phyloP scores from a whole-genome alignment of 768 basidiomycete species.

The Pleurotus djamor region DNA sequence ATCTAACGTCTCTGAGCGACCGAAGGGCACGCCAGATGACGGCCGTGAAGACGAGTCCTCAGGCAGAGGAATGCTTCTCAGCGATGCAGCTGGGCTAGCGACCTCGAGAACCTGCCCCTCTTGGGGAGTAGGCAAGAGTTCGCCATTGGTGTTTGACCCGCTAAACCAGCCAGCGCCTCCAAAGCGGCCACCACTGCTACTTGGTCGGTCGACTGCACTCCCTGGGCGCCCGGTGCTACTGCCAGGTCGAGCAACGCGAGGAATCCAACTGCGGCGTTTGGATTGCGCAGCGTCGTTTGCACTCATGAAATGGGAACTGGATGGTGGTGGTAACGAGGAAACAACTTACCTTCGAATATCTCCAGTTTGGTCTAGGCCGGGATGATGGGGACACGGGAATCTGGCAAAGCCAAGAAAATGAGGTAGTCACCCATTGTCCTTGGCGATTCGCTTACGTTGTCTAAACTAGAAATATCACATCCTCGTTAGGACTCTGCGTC shows the following conservation, averaged over 20 bases:
- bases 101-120: slow-evolving; percentile 24
- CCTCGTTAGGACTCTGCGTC: not conserved
- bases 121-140: slow-evolving; percentile 19
- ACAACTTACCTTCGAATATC: slow-evolving; percentile 4
- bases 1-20: slow-evolving; percentile 14
- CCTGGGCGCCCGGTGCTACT: slow-evolving; percentile 22
- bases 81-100: slow-evolving; percentile 9
- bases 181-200: slow-evolving; percentile 10
- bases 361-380: slow-evolving; percentile 6
- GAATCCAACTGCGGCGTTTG: slow-evolving; percentile 33
- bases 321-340: not conserved
- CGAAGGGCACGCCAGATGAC: slow-evolving; percentile 1
- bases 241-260: slow-evolving; percentile 28
- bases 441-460: not conserved
- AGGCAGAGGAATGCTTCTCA: slow-evolving; percentile 10
- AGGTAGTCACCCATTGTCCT: not conserved
- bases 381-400: slow-evolving; percentile 5
- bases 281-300: slow-evolving; percentile 14
- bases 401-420: slow-evolving; percentile 1
- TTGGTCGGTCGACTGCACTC: slow-evolving; percentile 11
- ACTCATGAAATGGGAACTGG: slow-evolving; percentile 17
- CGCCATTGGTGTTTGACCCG: slow-evolving; percentile 15
- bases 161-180: slow-evolving; percentile 10
- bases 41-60: slow-evolving; percentile 9
- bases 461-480: not conserved